Percentiles rank a stretch among this genome's conserved stretches.
These are phyloP conservation scores for Teunomyces atbi DNA, from an alignment of 805 yeast genomes.

Conservation along the genomic window DNA sequence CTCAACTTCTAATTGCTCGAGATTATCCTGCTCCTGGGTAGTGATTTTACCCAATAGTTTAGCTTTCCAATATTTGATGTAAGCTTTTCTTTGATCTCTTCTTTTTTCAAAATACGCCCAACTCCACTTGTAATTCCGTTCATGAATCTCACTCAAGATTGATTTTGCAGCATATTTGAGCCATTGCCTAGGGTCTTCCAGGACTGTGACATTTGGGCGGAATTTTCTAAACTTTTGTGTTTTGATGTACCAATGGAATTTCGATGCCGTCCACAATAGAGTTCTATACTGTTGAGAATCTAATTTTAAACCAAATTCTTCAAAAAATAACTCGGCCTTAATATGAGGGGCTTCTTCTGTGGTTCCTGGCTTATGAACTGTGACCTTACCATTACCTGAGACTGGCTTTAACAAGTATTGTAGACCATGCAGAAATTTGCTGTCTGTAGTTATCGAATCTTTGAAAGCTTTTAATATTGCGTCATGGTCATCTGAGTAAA, in stretches of 20 bases:
- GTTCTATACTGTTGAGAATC: slow-evolving; percentile 85
- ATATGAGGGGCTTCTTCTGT: slow-evolving; percentile 68
- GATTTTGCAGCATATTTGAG: slow-evolving; percentile 75
- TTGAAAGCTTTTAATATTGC: slow-evolving; percentile 50
- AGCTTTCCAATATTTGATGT: slow-evolving; percentile 65
- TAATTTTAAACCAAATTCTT: slow-evolving; percentile 83
- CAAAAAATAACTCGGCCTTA: slow-evolving; percentile 72
- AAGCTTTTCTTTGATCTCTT: slow-evolving; percentile 67
- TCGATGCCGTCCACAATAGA: slow-evolving; percentile 75
- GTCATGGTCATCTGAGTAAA: slow-evolving; percentile 45
- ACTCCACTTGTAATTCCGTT: slow-evolving; percentile 75
- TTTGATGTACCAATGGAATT: slow-evolving; percentile 72
- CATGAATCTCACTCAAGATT: slow-evolving; percentile 77
- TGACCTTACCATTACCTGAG: slow-evolving; percentile 79
- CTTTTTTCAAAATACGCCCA: slow-evolving; percentile 80
- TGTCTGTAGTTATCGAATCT: slow-evolving; percentile 37
- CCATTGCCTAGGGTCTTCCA: slow-evolving; percentile 78
- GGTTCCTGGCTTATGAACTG: slow-evolving; percentile 75
- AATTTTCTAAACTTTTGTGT: slow-evolving; percentile 71
- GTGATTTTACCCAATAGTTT: slow-evolving; percentile 43
- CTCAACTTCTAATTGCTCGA: slow-evolving; percentile 56
- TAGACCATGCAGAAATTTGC: slow-evolving; percentile 13
- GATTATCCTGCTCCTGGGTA: slow-evolving; percentile 27
- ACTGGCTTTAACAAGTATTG: slow-evolving; percentile 82
- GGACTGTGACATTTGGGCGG: slow-evolving; percentile 57